Conservation (phyloP, 768 basidiomycete species). For the Serendipita sp. region DNA sequence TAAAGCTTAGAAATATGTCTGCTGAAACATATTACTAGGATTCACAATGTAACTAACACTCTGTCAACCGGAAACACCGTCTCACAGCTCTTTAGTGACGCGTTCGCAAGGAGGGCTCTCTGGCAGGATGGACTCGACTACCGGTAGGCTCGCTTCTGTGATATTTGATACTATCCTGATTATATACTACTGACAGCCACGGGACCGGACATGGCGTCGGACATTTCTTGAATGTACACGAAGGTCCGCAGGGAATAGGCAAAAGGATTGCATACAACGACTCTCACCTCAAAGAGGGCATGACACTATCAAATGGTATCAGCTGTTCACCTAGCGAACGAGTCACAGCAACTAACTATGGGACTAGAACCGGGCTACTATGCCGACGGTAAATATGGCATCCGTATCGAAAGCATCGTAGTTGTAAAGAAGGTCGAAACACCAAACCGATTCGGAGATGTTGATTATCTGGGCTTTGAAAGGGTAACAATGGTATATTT, state of each 20-base stretch:
- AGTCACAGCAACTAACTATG: not conserved
- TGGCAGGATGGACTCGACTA: slow-evolving; percentile 84
- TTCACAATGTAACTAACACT: not conserved
- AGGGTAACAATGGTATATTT: slow-evolving; percentile 64
- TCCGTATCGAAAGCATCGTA: slow-evolving; percentile 83
- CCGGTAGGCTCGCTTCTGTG: slow-evolving; percentile 22
- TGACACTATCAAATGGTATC: slow-evolving; percentile 73
- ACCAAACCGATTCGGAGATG: slow-evolving; percentile 61
- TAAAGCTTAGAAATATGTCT: not conserved
- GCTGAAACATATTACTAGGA: not conserved
- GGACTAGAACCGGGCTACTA: slow-evolving; percentile 75
- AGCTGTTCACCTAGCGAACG: not conserved
- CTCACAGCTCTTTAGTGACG: slow-evolving; percentile 34
- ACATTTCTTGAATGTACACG: slow-evolving; percentile 70
- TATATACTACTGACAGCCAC: slow-evolving; percentile 37
- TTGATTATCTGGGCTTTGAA: slow-evolving; percentile 75
- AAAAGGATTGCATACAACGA: slow-evolving; percentile 47
- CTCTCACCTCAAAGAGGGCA: slow-evolving; percentile 57
- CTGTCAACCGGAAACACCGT: not conserved
- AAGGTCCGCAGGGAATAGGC: slow-evolving; percentile 51
- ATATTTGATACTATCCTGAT: too few species aligned
- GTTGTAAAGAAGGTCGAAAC: slow-evolving; percentile 58
- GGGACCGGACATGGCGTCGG: slow-evolving; percentile 84
- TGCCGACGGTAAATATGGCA: slow-evolving; percentile 76
- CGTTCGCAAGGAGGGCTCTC: slow-evolving; percentile 58